Base-by-base conservation (phyloP, 1,284 basidiomycete species). In the Ustilago loliicola region DNA sequence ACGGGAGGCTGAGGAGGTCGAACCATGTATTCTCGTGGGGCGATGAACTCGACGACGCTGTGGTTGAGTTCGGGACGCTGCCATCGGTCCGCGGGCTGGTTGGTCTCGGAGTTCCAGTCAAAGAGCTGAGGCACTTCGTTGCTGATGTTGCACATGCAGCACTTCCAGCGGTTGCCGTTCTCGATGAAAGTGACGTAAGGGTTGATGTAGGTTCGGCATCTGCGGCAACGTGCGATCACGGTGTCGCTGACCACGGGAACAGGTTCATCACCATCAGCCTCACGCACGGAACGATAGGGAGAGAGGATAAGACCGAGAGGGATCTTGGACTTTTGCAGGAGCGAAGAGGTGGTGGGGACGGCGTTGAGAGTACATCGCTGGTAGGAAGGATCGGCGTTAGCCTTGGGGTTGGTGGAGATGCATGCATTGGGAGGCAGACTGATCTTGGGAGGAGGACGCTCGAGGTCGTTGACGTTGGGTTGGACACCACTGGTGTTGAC, bases 111-210 rank as follows among this genome's bases (percentile, higher is more conserved):
- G 87, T 99, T 94, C 96, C 96, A 99, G 87, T 99, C 97, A 85
- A 99, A 99, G 62, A 98, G 89, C 86, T 98, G 96, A 9, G 97
- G 97, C 1, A 99, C 96, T 87, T 99, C 97, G 87, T 99, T 99
- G 67, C 94, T 94, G 90, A 99, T 92, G 83, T 93, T 94, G 88
- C 97, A 99, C 94, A 99, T 96, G 88, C 95, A 98, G 72, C 97
- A 99, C 87, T 97, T 94, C 97, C 97, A 98, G 89, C 96, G 91
- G 87, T 95, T 96, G 38, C 97, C 97, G 72, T 95, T 95, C 86
- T 99, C 97, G 85, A 98, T 95, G 87, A 99, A 99, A 81, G 95
- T 94, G 47, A 98, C 96, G 85, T 94, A 99, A 4, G 97, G 96
- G 87, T 99, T 98, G 88, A 99, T 99, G 88, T 99, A 99, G 50